Conservation (phyloP, 129 eudicot species). For the Rutidosis leptorrhynchoides region DNA sequence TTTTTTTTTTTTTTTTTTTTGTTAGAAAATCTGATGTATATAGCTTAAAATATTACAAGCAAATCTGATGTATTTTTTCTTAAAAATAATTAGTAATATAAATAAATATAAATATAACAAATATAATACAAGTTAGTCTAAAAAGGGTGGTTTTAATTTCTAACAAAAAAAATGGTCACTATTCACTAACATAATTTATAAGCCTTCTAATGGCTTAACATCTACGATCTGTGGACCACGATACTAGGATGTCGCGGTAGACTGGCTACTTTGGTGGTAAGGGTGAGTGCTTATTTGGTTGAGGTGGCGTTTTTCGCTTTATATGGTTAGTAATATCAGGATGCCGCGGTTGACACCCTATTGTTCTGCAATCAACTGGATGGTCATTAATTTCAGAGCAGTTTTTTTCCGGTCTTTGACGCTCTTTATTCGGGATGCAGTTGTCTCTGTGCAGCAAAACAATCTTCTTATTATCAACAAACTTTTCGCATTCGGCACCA, state of each 20-base stretch:
- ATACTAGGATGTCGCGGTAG: constrained; percentile 22
- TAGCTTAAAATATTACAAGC: too few relatives aligned
- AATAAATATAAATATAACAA: too few relatives aligned
- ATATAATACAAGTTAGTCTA: constrained; percentile 32
- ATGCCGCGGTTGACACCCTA: constrained; percentile 29
- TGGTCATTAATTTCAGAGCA: constrained; percentile 31
- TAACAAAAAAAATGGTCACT: constrained; percentile 19
- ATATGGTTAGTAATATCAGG: constrained; percentile 6
- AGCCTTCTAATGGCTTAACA: constrained; percentile 12
- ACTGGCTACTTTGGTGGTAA: constrained; percentile 6
- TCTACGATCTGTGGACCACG: constrained; percentile 53
- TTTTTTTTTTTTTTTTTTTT: too few relatives aligned
- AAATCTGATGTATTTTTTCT: too few relatives aligned
- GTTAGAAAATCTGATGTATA: too few relatives aligned
- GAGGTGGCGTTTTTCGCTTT: constrained; percentile 11
- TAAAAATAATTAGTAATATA: too few relatives aligned
- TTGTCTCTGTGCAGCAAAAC: constrained; percentile 30
- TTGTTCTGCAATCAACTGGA: constrained; percentile 45
- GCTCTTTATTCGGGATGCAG: constrained; percentile 37
- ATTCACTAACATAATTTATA: constrained; percentile 18
- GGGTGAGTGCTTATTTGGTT: constrained; percentile 15
- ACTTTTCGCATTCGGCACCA: constrained; percentile 33
- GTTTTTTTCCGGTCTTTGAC: constrained; percentile 39
- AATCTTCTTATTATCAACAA: not conserved
- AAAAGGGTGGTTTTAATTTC: constrained; percentile 11